Evolutionary conservation across 495 filamentous ascomycete genomes (phyloP), one percentile per base, ranked within the genome.

Genomic region (Neurospora sublineolata): DNA sequence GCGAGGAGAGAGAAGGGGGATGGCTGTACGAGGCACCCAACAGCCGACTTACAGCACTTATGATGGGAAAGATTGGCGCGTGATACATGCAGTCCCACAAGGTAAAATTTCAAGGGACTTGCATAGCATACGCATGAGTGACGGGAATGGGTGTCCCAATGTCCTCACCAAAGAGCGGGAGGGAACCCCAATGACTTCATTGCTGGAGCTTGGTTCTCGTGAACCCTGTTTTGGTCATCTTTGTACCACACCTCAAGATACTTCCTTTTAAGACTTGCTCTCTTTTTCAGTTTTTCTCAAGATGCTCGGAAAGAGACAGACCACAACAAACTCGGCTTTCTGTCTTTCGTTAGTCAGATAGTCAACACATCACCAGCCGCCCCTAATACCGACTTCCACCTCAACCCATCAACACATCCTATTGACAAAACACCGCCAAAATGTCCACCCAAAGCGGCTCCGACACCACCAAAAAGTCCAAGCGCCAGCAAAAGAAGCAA

Each of bases 401-500:
- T n/a, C n/a, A n/a, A n/a, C n/a, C n/a, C n/a, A n/a, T n/a, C n/a
- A n/a, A n/a, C n/a, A n/a, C n/a, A n/a, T n/a, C n/a, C n/a, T n/a
- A n/a, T n/a, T n/a, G n/a, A n/a, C n/a, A n/a, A n/a, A n/a, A n/a
- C n/a, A n/a, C n/a, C 67, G 37, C 23, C 67, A 75, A 68, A 69
- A 84, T 78, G 78, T 78, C 76, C 52, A 82, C 71, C 77, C 79
- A 39, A 70, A 83, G 68, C 80, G 80, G 76, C 74, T 80, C 72
- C 67, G 79, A 75, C 52, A 64, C 52, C 44, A 76, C 69, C 73
- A 79, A 78, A 73, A 78, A 72, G 72, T 70, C 75, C 73, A 78
- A 72, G 68, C 72, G 75, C 52, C 38, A 78, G 69, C 76, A 78
- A 37, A 76, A 78, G 72, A 77, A 80, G 33, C 60, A 37, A 42